phyloP scores from a whole-genome alignment of 179 eudicot genomes.

The Camellia oleifera region DNA sequence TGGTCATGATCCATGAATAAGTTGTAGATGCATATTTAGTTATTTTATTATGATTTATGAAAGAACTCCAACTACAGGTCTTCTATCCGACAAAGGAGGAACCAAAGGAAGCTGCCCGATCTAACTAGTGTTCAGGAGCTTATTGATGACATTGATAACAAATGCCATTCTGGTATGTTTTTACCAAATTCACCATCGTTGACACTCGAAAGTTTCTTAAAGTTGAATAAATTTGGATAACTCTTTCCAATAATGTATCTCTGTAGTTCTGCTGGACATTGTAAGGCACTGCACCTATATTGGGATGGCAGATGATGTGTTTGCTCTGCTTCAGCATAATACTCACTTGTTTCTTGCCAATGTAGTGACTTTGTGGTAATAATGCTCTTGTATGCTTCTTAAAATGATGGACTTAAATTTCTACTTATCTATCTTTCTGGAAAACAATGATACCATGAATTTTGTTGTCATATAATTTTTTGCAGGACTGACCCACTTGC shows the following conservation, averaged over 20 bases:
- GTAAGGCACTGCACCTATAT: slow-evolving; percentile 83
- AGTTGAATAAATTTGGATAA: neutral
- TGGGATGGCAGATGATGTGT: slow-evolving; percentile 97
- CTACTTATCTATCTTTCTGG: neutral
- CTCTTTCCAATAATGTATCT: slow-evolving; percentile 9
- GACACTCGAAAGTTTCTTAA: neutral
- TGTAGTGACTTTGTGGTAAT: slow-evolving; percentile 87
- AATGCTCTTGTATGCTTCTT: neutral
- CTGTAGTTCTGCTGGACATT: slow-evolving; percentile 74
- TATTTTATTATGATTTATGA: neutral
- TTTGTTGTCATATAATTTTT: neutral
- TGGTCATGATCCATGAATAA: neutral
- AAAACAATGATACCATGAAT: neutral
- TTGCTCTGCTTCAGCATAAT: slow-evolving; percentile 79
- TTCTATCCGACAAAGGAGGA: slow-evolving; percentile 81
- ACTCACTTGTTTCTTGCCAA: slow-evolving; percentile 93
- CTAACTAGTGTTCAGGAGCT: slow-evolving; percentile 95
- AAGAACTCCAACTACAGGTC: slow-evolving; percentile 44
- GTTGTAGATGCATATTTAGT: neutral
- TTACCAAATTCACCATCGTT: neutral
- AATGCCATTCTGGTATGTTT: slow-evolving; percentile 65
- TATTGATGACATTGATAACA: slow-evolving; percentile 57
- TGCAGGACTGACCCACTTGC: slow-evolving; percentile 2
- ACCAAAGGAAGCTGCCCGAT: slow-evolving; percentile 85
- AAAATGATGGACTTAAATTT: neutral